Base-by-base conservation (phyloP, 2,329 filamentous ascomycete species). In the Aspergillus eucalypticola region DNA sequence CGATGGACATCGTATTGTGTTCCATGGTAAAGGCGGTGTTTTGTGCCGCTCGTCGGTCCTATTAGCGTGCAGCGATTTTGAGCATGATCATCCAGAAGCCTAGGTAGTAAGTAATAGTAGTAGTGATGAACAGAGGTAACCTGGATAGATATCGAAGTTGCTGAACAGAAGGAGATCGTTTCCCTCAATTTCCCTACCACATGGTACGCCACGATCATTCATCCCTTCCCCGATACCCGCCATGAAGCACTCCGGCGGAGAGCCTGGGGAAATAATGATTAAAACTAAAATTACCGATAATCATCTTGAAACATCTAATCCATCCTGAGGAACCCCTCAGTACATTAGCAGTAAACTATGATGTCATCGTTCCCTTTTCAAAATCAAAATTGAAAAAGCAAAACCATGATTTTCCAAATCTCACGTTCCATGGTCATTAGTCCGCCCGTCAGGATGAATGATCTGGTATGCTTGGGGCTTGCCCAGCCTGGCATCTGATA, bases 351-450 rank as follows among this genome's bases (percentile, higher is more conserved):
- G 49, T 35, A 23, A 8, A 35, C 32, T 51, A 62, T 64, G 62
- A 64, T 62, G 62, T 64, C 60, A 64, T 64, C 21, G 21, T 17
- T 32, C 41, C 42, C 49, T 29, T 23, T 54, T 39, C 11, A 35
- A 35, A 35, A 35, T 21, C 21, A 23, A 23, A 42, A 44, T 5
- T 35, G 32, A 21, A 21, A 44, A 21, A 13, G n/a, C 8, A 42
- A 49, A 25, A 17, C 11, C 10, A n/a, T 32, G 44, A 48, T 35
- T 27, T 27, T 56, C 21, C 27, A 17, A 39, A 51, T 38, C 63
- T 64, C 66, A 66, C 63, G 60, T 44, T 60, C 56, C 50, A 49
- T 56, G 63, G 60, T 67, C 66, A 68, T 60, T 61, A 63, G 42
- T 50, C 39, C 51, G 50, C 50, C 49, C 15, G 53, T 15, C 27